Percentiles rank a stretch among this genome's conserved stretches.
Conservation (phyloP, 495 filamentous ascomycete species). For the Oidiodendron maius region DNA sequence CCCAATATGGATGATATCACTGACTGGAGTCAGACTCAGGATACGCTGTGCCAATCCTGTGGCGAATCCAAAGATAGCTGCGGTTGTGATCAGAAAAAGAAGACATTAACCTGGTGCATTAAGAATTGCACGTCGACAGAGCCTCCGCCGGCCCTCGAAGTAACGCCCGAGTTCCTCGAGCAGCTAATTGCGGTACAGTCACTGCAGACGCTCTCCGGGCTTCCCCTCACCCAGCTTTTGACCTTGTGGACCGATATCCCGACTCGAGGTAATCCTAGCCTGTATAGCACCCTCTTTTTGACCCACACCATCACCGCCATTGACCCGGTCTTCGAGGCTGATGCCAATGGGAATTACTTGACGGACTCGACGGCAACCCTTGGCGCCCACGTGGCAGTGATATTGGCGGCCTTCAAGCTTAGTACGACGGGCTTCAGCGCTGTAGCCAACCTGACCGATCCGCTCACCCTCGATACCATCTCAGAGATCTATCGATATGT, state of each 20-base stretch:
- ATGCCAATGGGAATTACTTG: conserved; percentile 12
- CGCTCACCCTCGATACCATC: conserved; percentile 10
- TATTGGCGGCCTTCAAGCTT: conserved; percentile 16
- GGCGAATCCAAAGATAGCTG: no score
- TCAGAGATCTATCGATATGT: conserved; percentile 13
- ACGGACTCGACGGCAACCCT: conserved; percentile 3
- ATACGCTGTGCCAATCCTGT: no score
- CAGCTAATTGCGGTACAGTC: conserved; percentile 6
- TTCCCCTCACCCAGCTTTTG: conserved; percentile 1
- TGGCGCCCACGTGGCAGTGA: background rate
- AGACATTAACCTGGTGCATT: no score
- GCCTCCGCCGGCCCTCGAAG: background rate
- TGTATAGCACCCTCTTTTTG: conserved; percentile 19
- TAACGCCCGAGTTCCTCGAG: background rate
- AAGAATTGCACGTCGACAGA: no score
- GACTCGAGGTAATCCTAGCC: background rate
- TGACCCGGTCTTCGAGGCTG: conserved; percentile 16
- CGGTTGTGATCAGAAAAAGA: no score
- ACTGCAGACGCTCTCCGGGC: conserved; percentile 5
- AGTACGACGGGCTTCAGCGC: background rate
- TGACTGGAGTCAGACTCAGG: no score
- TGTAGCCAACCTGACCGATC: background rate
- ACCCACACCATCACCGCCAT: background rate
- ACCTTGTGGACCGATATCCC: conserved; percentile 14
- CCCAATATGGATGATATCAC: no score